Base-by-base conservation (phyloP, 2,329 filamentous ascomycete species). In the Ilyonectria robusta region DNA sequence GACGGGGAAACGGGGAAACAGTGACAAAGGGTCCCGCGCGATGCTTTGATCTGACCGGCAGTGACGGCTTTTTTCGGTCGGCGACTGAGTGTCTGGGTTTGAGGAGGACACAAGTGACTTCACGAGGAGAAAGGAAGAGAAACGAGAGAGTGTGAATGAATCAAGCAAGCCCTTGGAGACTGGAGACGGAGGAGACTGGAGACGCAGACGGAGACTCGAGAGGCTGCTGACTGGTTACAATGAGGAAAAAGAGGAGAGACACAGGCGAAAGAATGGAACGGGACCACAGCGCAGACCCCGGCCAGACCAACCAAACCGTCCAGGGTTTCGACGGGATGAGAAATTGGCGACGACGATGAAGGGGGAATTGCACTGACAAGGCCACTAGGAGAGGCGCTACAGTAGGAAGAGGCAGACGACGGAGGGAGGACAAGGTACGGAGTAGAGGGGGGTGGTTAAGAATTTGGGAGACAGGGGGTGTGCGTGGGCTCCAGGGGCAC, bases 291-390 rank as follows among this genome's bases (percentile, higher is more conserved):
- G 68, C 15, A 53, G 57, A 70, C 56, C 61, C 66, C 66, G 65
- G 70, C 59, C 70, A 64, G 66, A 54, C 66, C 66, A 71, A 65
- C 59, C 54, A 72, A 68, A 59, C 51, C 62, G 40, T 48, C 72
- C 65, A 62, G 62, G 66, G 65, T 57, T 63, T 50, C 44, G 64
- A 69, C 66, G 69, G 67, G 70, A 74, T 56, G 72, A 75, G 73
- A 75, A 75, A 73, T 75, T 73, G 72, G 71, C 62, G 68, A 66
- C 63, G 65, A 66, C 68, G 61, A 75, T 75, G 72, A 75, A 75
- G 73, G 73, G 73, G 73, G 73, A 68, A 72, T 74, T 72, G 66
- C 65, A 70, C 62, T 73, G 67, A 70, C 70, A 69, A 62, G 66
- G 66, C 62, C 48, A 44, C 56, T 47, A 58, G 58, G 44, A 44